phyloP scores from a whole-genome alignment of 2,329 filamentous ascomycete species.

The Microcyclospora tardicrescens region DNA sequence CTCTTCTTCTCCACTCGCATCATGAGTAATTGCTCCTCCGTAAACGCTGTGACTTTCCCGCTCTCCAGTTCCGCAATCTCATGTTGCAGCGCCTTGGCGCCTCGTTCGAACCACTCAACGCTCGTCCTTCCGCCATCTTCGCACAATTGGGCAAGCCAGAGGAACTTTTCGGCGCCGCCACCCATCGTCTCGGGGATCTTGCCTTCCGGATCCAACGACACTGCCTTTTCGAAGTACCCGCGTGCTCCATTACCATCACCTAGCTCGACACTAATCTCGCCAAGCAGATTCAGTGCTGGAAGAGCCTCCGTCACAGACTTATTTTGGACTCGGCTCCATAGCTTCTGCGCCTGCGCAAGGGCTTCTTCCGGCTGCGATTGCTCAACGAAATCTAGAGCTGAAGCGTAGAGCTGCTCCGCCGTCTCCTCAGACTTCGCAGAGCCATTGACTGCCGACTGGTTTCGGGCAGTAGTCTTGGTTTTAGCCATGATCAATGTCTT shows the following conservation, averaged over 20 bases:
- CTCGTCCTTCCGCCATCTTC: conserved; percentile 48
- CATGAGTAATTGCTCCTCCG: conserved; percentile 25
- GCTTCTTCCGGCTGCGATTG: conserved; percentile 46
- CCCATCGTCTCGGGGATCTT: conserved; percentile 55
- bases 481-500: conserved; percentile 11
- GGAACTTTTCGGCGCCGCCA: conserved; percentile 82
- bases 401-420: conserved; percentile 42
- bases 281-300: conserved; percentile 60
- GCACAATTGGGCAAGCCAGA: conserved; percentile 85
- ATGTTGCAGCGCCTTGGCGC: conserved; percentile 57
- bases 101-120: conserved; percentile 50
- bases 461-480: conserved; percentile 22
- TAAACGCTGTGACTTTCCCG: conserved; percentile 22
- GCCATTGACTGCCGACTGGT: conserved; percentile 39
- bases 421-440: conserved; percentile 35
- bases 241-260: conserved; percentile 69
- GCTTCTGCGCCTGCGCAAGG: conserved; percentile 40
- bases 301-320: conserved; percentile 31
- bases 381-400: conserved; percentile 44
- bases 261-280: conserved; percentile 68
- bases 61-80: conserved; percentile 54
- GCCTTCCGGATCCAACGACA: conserved; percentile 65
- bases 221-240: conserved; percentile 58
- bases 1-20: conserved; percentile 56
- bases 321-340: conserved; percentile 36